These are phyloP conservation scores for Pseudognaphalium luteoalbum DNA, from an alignment of 129 eudicot genomes.

Conservation along the genomic window DNA sequence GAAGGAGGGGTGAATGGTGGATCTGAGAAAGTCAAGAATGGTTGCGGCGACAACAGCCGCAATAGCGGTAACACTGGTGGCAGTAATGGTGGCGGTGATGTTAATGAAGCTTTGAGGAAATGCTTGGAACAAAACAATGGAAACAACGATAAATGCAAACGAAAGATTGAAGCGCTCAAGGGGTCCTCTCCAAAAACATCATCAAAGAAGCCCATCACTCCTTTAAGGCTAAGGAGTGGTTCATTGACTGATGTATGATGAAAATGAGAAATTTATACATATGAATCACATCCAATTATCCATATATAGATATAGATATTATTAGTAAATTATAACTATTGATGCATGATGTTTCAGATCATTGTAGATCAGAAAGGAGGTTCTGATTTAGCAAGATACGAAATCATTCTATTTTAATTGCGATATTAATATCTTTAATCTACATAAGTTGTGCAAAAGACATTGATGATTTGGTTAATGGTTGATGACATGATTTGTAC, in stretches of 20 bases:
- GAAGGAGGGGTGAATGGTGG: slow-evolving; percentile 16
- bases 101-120: slow-evolving; percentile 35
- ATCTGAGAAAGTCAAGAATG: slow-evolving; percentile 24
- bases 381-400: not conserved
- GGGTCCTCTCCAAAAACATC: slow-evolving; percentile 27
- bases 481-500: not conserved
- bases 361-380: not conserved
- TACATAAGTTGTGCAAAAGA: not conserved
- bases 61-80: not conserved
- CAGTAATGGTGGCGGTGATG: slow-evolving; percentile 12
- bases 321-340: not conserved
- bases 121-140: slow-evolving; percentile 56
- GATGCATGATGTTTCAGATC: not conserved
- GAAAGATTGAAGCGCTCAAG: slow-evolving; percentile 42
- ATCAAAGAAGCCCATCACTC: slow-evolving; percentile 29
- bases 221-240: slow-evolving; percentile 49
- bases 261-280: not conserved
- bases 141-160: slow-evolving; percentile 46
- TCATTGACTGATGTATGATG: slow-evolving; percentile 36
- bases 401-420: not conserved
- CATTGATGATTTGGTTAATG: not conserved
- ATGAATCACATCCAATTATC: not conserved
- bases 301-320: not conserved
- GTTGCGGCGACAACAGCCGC: not conserved
- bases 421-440: not conserved